A percentile compares a stretch with the other conserved stretches of the same genome.
phyloP scores from a whole-genome alignment of 352 stramenopile genomes.

The Sclerospora graminicola region DNA sequence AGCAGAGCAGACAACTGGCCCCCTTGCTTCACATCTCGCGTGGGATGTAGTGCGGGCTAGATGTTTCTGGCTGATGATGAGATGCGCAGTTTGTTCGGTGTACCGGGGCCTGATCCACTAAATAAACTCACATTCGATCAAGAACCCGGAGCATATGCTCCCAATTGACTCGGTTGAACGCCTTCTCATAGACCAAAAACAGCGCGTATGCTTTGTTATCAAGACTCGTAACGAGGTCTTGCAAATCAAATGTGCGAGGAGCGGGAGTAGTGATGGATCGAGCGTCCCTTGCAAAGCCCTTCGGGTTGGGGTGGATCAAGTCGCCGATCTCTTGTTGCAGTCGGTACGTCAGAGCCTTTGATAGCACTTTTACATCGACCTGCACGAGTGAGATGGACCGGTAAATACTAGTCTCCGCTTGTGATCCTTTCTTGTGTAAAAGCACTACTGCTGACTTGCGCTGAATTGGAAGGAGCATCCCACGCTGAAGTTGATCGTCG shows the following conservation, averaged over 20 bases:
- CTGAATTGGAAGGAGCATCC: neutral
- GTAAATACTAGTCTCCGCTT: neutral
- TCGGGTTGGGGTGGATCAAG: neutral
- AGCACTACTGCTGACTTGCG: conserved; percentile 1
- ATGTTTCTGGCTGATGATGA: no score
- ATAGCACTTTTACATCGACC: neutral
- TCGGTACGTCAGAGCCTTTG: conserved; percentile 1
- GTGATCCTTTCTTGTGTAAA: conserved; percentile 4
- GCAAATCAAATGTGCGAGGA: neutral
- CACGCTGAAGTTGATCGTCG: neutral
- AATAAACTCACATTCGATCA: neutral
- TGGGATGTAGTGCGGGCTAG: neutral
- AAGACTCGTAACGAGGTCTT: neutral
- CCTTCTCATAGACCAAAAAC: conserved; percentile 1
- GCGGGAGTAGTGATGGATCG: neutral
- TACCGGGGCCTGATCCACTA: no score
- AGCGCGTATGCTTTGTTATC: neutral
- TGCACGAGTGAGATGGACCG: conserved; percentile 2
- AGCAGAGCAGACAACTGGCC: no score
- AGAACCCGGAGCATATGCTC: neutral
- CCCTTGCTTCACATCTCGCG: no score
- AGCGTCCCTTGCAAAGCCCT: neutral
- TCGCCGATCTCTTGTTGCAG: neutral
- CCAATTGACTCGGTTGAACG: conserved; percentile 1
- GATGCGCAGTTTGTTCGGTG: no score